A percentile compares a stretch with the other conserved stretches of the same genome.
These are phyloP conservation scores for Phytophthora cactorum DNA, from an alignment of 352 stramenopile genomes.

Conservation along the genomic window DNA sequence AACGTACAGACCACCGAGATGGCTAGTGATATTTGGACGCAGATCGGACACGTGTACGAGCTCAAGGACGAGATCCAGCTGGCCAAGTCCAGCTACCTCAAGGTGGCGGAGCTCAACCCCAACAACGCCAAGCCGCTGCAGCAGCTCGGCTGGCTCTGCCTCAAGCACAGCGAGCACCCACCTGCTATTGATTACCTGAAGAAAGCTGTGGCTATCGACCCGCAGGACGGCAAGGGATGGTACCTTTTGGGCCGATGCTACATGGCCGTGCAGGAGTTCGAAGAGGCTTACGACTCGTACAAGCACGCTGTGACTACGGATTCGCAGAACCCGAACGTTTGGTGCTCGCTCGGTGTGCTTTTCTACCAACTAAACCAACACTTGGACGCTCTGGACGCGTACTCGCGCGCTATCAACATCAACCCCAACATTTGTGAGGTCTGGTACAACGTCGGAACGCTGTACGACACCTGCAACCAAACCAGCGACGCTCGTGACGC, in stretches of 20 bases:
- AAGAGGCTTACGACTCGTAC: constrained; percentile 91
- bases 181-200: constrained; percentile 87
- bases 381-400: constrained; percentile 87
- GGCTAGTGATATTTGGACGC: constrained; percentile 87
- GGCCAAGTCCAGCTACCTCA: constrained; percentile 86
- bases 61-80: constrained; percentile 88
- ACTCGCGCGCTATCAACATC: constrained; percentile 91
- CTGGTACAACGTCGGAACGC: constrained; percentile 92
- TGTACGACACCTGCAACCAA: constrained; percentile 93
- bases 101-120: constrained; percentile 84
- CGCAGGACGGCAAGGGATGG: constrained; percentile 88
- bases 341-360: constrained; percentile 91
- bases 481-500: constrained; percentile 87
- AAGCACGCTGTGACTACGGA: constrained; percentile 90
- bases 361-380: constrained; percentile 93
- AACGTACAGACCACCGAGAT: constrained; percentile 87
- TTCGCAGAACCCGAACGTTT: constrained; percentile 92
- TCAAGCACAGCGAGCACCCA: constrained; percentile 87
- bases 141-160: constrained; percentile 84
- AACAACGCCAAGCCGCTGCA: constrained; percentile 87
- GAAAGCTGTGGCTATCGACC: constrained; percentile 81
- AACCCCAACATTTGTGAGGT: constrained; percentile 93
- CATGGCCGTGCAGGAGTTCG: constrained; percentile 92
- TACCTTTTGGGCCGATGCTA: constrained; percentile 91
- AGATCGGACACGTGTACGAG: constrained; percentile 89